Conservation (phyloP, 2,329 filamentous ascomycete genomes). For the Raffaelea ambrosiae region DNA sequence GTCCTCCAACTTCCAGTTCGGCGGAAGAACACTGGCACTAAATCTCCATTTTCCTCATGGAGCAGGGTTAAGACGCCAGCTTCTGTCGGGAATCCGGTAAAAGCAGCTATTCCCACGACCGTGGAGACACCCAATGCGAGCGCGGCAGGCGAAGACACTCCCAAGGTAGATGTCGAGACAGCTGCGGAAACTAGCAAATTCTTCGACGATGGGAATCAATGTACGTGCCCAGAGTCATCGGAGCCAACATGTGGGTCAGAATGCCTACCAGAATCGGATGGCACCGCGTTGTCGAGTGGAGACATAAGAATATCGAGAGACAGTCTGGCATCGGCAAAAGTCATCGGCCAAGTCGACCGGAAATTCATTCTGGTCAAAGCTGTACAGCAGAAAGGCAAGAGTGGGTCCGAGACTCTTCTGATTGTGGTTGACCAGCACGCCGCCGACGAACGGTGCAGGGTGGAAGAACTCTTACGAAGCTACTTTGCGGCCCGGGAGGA, state of each 20-base stretch:
- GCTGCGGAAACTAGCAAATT: too few species aligned
- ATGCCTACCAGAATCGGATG: background rate
- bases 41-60: too few species aligned
- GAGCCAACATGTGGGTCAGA: background rate
- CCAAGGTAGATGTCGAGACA: slow-evolving; percentile 18
- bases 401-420: slow-evolving; percentile 32
- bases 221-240: too few species aligned
- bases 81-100: too few species aligned
- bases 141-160: too few species aligned
- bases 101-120: too few species aligned
- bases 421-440: slow-evolving; percentile 90
- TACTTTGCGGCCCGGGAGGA: slow-evolving; percentile 32
- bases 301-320: slow-evolving; percentile 48
- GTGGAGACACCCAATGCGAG: too few species aligned
- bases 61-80: too few species aligned
- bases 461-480: slow-evolving; percentile 60
- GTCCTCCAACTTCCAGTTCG: too few species aligned
- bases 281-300: background rate
- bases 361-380: slow-evolving; percentile 79
- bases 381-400: slow-evolving; percentile 9
- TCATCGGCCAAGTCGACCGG: slow-evolving; percentile 76
- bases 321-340: slow-evolving; percentile 48
- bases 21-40: too few species aligned
- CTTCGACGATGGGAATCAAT: too few species aligned
- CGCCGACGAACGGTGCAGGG: slow-evolving; percentile 76